Evolutionary conservation across 371 early-diverging fungal species (phyloP).

Genomic region (Mucor plumbeus): DNA sequence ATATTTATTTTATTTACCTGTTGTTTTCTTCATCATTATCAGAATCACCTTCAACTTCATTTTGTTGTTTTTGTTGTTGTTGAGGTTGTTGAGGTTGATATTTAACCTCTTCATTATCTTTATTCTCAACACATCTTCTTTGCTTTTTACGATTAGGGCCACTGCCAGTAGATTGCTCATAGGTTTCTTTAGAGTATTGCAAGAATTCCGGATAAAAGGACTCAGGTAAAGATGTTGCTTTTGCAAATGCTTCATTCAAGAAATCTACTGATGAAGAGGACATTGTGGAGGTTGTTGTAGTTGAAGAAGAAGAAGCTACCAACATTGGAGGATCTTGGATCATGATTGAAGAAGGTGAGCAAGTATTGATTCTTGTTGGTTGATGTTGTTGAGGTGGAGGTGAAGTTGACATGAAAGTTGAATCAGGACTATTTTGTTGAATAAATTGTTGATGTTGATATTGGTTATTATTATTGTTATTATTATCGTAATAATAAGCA

Average conservation of each 20-base stretch:
- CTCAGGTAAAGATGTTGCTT: slow-evolving; percentile 42
- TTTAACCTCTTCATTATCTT: slow-evolving; percentile 12
- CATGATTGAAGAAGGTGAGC: slow-evolving; percentile 45
- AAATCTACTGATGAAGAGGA: slow-evolving; percentile 42
- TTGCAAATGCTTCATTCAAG: slow-evolving; percentile 42
- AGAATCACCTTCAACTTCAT: slow-evolving; percentile 12
- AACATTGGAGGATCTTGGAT: slow-evolving; percentile 47
- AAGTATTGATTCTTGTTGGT: slow-evolving; percentile 9
- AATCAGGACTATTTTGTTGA: slow-evolving; percentile 24
- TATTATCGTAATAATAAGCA: slow-evolving; percentile 30
- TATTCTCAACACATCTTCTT: slow-evolving; percentile 11
- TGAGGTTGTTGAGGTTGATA: slow-evolving; percentile 11
- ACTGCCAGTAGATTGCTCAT: slow-evolving; percentile 40
- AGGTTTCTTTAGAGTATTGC: slow-evolving; percentile 43
- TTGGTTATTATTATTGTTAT: background rate
- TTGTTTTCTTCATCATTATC: slow-evolving; percentile 35
- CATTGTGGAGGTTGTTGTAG: slow-evolving; percentile 39
- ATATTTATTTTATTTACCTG: slow-evolving; percentile 13
- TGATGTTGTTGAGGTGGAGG: slow-evolving; percentile 15
- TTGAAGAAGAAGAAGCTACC: slow-evolving; percentile 49
- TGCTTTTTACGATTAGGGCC: slow-evolving; percentile 41
- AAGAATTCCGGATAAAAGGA: slow-evolving; percentile 46
- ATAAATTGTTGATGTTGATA: slow-evolving; percentile 25
- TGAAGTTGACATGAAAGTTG: slow-evolving; percentile 30
- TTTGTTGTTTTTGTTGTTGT: background rate